Base-by-base conservation (phyloP, 2,329 filamentous ascomycete genomes). In the Colletotrichum siamense region DNA sequence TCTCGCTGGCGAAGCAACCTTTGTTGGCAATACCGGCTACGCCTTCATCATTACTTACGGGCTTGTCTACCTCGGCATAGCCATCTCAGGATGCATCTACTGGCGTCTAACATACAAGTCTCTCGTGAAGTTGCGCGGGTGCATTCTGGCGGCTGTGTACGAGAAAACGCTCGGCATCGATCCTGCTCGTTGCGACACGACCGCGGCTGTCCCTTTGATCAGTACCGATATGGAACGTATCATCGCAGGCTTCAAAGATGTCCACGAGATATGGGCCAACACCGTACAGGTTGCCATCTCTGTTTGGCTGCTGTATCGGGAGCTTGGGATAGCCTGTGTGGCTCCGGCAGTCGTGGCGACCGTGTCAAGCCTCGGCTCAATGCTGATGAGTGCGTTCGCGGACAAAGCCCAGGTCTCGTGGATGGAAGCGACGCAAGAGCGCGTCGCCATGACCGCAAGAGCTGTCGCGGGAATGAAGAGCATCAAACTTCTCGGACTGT, bases 191-290 rank as follows among this genome's bases (percentile, higher is more conserved):
- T 73, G 75, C 4, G 77, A 79, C 16, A 83, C 83, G 80, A 75
- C 82, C 6, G 84, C 85, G 0, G 83, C 86, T 0, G 77, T 89
- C 28, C 88, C 88, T 0, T 79, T 89, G 3, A 89, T 89, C 87
- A 87, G 84, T 71, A 84, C 86, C 3, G 88, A 90, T 70, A 82
- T 89, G 16, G 87, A 89, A 72, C 82, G 84, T 7, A 84, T 89
- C 3, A 79, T 83, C 1, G 61, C 78, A 1, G 87, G 85, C 2
- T 81, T 83, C 6, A 72, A 79, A 6, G 78, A 72, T 2, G 71
- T 87, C 34, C 88, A 88, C 61, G 84, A 87, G 22, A 71, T 85
- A 5, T 88, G 86, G 87, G 84, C 82, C 1, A 84, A 79, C 52
- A 67, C 82, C 1, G 74, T 89, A 1, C 85, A 90, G 72, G 84